Conservation (phyloP, 2,329 filamentous ascomycete genomes). For the Beauveria caledonica region DNA sequence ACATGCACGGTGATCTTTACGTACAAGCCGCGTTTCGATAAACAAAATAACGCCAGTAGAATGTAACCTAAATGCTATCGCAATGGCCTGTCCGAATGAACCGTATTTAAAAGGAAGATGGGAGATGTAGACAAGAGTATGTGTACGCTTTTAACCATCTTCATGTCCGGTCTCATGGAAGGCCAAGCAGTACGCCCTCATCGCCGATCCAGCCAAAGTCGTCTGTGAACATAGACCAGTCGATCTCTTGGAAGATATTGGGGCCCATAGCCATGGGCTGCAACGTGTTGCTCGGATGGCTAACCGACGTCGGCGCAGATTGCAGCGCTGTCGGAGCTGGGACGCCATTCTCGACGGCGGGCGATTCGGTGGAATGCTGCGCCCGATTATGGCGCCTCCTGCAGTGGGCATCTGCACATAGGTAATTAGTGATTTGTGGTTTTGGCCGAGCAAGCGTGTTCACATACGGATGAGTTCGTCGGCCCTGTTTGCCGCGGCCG, state of each 20-base stretch:
- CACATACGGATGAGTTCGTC: constrained; percentile 24
- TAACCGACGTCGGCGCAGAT: not conserved
- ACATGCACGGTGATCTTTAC: not conserved
- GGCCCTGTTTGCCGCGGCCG: constrained; percentile 19
- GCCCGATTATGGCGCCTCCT: not conserved
- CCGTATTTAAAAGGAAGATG: too few relatives aligned
- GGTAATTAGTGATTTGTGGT: not conserved
- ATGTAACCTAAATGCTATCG: not conserved
- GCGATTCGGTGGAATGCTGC: not conserved
- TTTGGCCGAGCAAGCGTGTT: not conserved
- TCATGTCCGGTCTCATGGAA: constrained; percentile 12
- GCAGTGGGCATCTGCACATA: not conserved
- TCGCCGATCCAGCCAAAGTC: constrained; percentile 38
- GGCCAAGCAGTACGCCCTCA: constrained; percentile 23
- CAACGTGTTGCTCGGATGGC: constrained; percentile 13
- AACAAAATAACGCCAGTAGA: not conserved
- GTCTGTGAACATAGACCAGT: constrained; percentile 43
- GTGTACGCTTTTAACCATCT: not conserved
- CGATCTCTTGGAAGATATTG: constrained; percentile 36
- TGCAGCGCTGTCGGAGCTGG: not conserved
- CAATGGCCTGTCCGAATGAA: not conserved
- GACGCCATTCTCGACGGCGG: not conserved
- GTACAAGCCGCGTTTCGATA: not conserved
- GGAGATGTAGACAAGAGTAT: too few relatives aligned
- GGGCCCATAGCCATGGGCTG: constrained; percentile 17